Base-by-base conservation (phyloP, 2,329 filamentous ascomycete species). In the Chaetomiaceae sp. region DNA sequence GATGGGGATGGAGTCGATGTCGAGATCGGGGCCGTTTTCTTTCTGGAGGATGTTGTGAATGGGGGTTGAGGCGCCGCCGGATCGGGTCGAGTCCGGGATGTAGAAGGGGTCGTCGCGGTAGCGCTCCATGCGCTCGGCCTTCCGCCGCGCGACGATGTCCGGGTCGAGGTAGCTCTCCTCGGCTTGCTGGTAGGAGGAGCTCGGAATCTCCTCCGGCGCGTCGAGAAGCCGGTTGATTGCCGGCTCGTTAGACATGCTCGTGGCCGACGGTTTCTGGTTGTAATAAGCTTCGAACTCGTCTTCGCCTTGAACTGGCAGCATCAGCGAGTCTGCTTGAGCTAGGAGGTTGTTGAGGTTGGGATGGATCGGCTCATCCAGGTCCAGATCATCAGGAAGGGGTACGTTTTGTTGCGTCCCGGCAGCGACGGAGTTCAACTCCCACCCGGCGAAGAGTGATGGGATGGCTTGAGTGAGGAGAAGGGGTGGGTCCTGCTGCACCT, bases 51-150 rank as follows among this genome's bases (percentile, higher is more conserved):
- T 88, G 54, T 80, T 86, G 59, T 91, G 86, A 40, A 93, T 82
- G 0, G 87, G 87, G 1, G 86, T 91, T 0, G 84, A 84, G 6
- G 77, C 76, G 27, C 80, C 79, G 18, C 54, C 53, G 27, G 61
- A 56, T 22, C 55, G 32, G 41, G 54, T 49, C 18, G 55, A 50
- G 17, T 52, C 56, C 4, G 56, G 70, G 59, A 98, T 97, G 61
- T 98, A 98, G 64, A 95, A 98, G 1, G 93, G 93, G 59, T 98
- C 93, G 60, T 97, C 91, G 56, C 79, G 86, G 64, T 95, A 88
- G 47, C 88, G 79, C 61, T 95, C 89, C 47, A 76, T 69, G 10
- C 90, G 78, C 60, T 95, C 88, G 4, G 83, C 80, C 57, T 83
- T 86, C 52, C 86, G 78, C 52, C 82, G 76, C 4, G 86, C 85